Conservation (phyloP, 306 rosid genomes). For the Fragaria nilgerrensis region DNA sequence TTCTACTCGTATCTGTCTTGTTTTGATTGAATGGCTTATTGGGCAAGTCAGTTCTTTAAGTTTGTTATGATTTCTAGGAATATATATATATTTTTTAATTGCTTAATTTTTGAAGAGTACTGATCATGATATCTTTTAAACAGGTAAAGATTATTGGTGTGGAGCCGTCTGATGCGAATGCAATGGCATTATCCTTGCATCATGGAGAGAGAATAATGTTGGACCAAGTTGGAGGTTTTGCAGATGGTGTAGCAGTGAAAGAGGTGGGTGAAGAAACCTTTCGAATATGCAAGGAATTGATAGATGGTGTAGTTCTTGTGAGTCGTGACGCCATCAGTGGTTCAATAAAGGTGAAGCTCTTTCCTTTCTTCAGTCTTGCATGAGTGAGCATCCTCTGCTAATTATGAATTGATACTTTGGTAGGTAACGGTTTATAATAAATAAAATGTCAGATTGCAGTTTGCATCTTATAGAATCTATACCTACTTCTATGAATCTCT, state of each 20-base stretch:
- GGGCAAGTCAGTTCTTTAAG: not conserved
- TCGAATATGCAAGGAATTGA: conserved; percentile 76
- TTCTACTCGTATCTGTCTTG: not conserved
- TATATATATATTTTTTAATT: not conserved
- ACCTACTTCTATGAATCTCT: not conserved
- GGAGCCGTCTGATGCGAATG: conserved; percentile 93
- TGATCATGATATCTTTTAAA: conserved; percentile 18
- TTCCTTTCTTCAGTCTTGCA: conserved; percentile 20
- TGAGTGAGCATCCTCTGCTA: not conserved
- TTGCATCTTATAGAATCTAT: not conserved
- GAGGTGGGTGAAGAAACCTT: conserved; percentile 97
- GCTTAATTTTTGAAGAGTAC: not conserved
- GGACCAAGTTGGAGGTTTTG: conserved; percentile 88
- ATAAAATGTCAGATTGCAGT: not conserved
- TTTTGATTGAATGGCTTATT: not conserved
- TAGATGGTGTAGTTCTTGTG: conserved; percentile 91
- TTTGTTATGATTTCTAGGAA: not conserved
- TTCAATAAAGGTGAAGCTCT: conserved; percentile 75
- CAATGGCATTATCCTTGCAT: conserved; percentile 86
- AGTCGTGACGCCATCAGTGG: conserved; percentile 92
- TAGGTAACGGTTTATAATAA: not conserved
- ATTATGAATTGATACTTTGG: not conserved
- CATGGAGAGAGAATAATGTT: conserved; percentile 79
- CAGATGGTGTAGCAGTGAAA: conserved; percentile 98
- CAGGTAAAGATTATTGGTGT: conserved; percentile 96